Conservation (phyloP, 257 asterid species). For the Primulina huaijiensis region DNA sequence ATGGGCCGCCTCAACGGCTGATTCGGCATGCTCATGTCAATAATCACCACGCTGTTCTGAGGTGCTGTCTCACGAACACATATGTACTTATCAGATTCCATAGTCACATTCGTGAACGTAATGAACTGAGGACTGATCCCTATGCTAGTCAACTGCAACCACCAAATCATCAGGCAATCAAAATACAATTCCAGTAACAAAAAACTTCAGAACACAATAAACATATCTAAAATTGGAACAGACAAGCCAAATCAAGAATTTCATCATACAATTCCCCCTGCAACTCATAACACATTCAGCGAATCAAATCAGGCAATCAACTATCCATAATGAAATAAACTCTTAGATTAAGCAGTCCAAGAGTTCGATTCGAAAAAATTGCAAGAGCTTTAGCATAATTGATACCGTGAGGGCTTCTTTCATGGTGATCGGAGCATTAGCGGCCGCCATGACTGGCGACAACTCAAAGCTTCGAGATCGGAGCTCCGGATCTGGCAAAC, state of each 20-base stretch:
- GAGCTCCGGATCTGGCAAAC: slow-evolving; percentile 57
- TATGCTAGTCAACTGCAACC: slow-evolving; percentile 82
- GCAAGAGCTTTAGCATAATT: slow-evolving; percentile 3
- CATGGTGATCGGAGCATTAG: slow-evolving; percentile 99
- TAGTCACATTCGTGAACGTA: slow-evolving; percentile 91
- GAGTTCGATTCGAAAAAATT: slow-evolving; percentile 21
- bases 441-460: slow-evolving; percentile 86
- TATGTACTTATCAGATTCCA: slow-evolving; percentile 97
- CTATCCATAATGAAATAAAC: slow-evolving; percentile 15
- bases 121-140: slow-evolving; percentile 95
- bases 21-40: slow-evolving; percentile 92
- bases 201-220: slow-evolving; percentile 12
- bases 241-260: slow-evolving; percentile 24
- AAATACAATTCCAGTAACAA: slow-evolving; percentile 32
- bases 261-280: not conserved
- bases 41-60: slow-evolving; percentile 89
- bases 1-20: slow-evolving; percentile 97
- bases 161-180: slow-evolving; percentile 35
- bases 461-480: slow-evolving; percentile 41
- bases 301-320: slow-evolving; percentile 28
- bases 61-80: slow-evolving; percentile 98
- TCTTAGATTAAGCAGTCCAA: slow-evolving; percentile 9
- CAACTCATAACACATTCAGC: slow-evolving; percentile 21
- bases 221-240: slow-evolving; percentile 45
- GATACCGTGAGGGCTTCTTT: slow-evolving; percentile 92